A percentile compares a stretch with the other conserved stretches of the same genome.
phyloP scores from a whole-genome alignment of 2,329 filamentous ascomycete genomes.

The Calonectria leucothoes region DNA sequence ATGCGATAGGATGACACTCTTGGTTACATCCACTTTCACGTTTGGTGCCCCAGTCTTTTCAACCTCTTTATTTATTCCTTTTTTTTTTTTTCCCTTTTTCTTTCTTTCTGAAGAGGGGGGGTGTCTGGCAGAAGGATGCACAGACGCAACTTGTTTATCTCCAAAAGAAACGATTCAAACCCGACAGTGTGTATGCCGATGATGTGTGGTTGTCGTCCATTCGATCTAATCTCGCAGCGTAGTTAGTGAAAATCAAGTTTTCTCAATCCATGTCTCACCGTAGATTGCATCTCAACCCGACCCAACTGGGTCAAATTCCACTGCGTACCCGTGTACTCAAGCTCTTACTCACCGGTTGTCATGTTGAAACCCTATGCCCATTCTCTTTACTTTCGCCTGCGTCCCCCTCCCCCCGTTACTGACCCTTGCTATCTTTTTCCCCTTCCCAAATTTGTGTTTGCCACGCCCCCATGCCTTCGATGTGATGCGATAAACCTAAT shows the following conservation, averaged over 20 bases:
- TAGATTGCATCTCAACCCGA: not conserved
- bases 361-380: slow-evolving; percentile 1
- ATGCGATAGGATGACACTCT: not conserved
- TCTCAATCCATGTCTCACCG: not conserved
- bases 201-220: not conserved
- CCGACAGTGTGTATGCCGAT: not conserved
- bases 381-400: slow-evolving; percentile 2
- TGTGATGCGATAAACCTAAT: not conserved
- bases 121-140: not conserved
- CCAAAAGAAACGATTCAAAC: not conserved
- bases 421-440: not conserved
- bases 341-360: not conserved
- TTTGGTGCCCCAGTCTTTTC: not conserved
- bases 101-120: not conserved
- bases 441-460: not conserved
- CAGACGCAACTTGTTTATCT: not conserved
- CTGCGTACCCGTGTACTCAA: not conserved
- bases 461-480: not conserved
- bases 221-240: not conserved
- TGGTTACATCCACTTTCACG: not conserved
- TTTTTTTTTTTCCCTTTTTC: not conserved
- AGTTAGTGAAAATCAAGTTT: not conserved
- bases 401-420: not conserved
- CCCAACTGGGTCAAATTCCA: not conserved
- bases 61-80: not conserved